A percentile compares a stretch with the other conserved stretches of the same genome.
Conservation (phyloP, 179 eudicot species). For the Actinidia arguta region DNA sequence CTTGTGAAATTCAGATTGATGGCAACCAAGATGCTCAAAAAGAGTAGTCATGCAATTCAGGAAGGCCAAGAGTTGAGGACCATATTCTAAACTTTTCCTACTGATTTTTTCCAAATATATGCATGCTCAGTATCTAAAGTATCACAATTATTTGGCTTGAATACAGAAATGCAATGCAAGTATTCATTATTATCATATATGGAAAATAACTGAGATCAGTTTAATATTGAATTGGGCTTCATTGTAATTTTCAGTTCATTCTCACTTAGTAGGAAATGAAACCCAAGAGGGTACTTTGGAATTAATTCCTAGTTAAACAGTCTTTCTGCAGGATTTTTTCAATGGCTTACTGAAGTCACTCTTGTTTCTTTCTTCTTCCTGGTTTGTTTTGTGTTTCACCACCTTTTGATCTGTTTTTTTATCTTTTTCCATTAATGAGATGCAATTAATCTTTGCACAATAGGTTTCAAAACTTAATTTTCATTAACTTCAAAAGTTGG, state of each 20-base stretch:
- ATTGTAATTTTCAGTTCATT: not conserved
- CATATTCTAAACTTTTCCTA: not conserved
- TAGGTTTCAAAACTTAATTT: conserved; percentile 8
- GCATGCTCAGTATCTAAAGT: not conserved
- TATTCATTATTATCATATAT: not conserved
- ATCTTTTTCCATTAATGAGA: not conserved
- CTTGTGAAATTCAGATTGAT: not conserved
- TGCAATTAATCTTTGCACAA: not conserved
- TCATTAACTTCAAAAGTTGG: not conserved
- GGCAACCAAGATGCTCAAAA: not conserved
- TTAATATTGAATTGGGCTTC: not conserved
- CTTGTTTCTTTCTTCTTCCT: not conserved
- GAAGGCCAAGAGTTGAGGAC: not conserved
- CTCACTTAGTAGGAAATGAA: not conserved
- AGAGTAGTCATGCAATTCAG: not conserved
- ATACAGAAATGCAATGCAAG: not conserved
- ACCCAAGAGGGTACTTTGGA: not conserved
- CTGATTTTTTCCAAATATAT: conserved; percentile 3
- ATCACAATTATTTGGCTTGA: conserved; percentile 1
- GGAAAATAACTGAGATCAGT: not conserved
- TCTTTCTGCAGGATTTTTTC: not conserved
- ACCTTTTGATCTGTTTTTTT: not conserved
- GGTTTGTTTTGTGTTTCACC: not conserved
- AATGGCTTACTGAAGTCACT: not conserved
- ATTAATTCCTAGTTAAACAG: not conserved